phyloP scores from a whole-genome alignment of 2,329 filamentous ascomycete species.

The Nemania sp. region DNA sequence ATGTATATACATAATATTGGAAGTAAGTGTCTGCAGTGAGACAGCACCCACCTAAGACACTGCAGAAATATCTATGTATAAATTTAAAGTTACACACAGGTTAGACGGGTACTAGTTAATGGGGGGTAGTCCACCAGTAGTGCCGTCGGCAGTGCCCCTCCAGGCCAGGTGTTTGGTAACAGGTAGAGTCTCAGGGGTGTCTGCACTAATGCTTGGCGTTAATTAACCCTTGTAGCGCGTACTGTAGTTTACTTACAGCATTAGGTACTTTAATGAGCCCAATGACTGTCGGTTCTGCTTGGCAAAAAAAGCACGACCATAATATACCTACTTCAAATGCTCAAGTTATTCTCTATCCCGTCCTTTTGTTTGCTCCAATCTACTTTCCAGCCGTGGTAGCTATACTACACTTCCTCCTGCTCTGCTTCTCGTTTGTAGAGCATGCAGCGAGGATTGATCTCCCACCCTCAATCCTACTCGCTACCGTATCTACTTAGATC shows the following conservation, averaged over 20 bases:
- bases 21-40: no score
- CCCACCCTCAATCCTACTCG: conserved; percentile 11
- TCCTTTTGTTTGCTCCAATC: background rate
- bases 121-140: background rate
- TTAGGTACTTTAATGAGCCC: background rate
- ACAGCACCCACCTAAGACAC: no score
- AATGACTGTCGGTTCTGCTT: background rate
- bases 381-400: background rate
- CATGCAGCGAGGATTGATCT: conserved; percentile 22
- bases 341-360: background rate
- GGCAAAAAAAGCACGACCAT: background rate
- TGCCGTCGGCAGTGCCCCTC: background rate
- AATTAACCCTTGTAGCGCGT: background rate
- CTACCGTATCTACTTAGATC: conserved; percentile 11
- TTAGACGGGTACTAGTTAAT: no score
- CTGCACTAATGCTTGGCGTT: no score
- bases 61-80: background rate
- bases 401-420: background rate
- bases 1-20: no score
- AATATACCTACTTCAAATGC: background rate
- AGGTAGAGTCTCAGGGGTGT: no score
- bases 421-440: conserved; percentile 13
- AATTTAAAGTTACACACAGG: no score
- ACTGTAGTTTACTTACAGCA: background rate
- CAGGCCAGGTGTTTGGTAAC: background rate